Conservation (phyloP, 345 rosid species). For the Dimocarpus longan region DNA sequence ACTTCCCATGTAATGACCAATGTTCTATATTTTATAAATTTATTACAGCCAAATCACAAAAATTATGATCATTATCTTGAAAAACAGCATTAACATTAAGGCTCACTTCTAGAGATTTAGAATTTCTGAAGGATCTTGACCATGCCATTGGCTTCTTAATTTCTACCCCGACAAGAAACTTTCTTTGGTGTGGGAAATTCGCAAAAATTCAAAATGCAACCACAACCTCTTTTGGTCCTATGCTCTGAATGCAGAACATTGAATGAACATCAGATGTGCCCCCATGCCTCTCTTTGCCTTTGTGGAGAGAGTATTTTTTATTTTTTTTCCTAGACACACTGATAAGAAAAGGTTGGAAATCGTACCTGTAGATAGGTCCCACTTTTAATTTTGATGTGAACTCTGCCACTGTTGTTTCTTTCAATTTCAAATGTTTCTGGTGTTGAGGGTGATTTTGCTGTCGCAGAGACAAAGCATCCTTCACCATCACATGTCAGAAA, state of each 20-base stretch:
- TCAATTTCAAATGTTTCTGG: slow-evolving; percentile 55
- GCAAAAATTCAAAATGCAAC: background rate
- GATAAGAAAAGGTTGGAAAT: background rate
- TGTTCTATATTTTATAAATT: background rate
- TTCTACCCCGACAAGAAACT: background rate
- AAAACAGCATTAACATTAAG: background rate
- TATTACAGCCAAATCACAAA: background rate
- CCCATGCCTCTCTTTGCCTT: background rate
- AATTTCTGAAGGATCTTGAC: background rate
- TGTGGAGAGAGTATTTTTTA: background rate
- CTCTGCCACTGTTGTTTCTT: slow-evolving; percentile 44
- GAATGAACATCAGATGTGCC: background rate
- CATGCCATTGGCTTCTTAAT: background rate
- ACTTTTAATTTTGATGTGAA: slow-evolving; percentile 52
- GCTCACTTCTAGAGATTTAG: background rate
- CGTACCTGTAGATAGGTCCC: slow-evolving; percentile 69
- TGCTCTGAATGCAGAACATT: background rate
- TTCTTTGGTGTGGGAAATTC: background rate
- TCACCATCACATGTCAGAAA: slow-evolving; percentile 62
- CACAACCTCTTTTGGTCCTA: background rate
- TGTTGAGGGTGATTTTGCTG: slow-evolving; percentile 46
- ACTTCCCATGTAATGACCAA: slow-evolving; percentile 1
- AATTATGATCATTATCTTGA: background rate
- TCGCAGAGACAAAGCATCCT: slow-evolving; percentile 58
- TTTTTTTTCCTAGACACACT: background rate